Evolutionary conservation across 2,329 filamentous ascomycete genomes (phyloP).

Genomic region (Ascochyta pisi): DNA sequence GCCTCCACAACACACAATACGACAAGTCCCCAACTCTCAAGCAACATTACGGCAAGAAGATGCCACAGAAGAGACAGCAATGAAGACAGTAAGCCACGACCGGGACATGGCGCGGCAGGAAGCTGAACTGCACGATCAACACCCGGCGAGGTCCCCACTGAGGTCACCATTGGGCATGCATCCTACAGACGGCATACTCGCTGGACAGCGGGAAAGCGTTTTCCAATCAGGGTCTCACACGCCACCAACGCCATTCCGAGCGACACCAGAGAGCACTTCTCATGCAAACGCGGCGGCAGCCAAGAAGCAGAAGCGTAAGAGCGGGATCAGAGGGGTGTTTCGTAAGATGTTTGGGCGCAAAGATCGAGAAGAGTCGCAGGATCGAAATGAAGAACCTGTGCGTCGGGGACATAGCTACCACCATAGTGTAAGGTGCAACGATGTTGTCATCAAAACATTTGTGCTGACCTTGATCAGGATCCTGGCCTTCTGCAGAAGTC

Average conservation of each 20-base stretch:
- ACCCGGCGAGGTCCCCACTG: constrained; percentile 15
- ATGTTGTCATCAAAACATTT: not conserved
- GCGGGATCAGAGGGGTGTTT: constrained; percentile 46
- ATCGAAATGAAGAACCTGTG: constrained; percentile 29
- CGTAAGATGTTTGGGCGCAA: constrained; percentile 49
- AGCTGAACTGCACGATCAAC: constrained; percentile 24
- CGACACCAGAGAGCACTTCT: constrained; percentile 37
- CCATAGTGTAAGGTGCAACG: constrained; percentile 39
- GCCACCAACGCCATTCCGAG: constrained; percentile 39
- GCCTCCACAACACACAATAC: constrained; percentile 22
- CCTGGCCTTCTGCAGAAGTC: constrained; percentile 33
- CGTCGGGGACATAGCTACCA: constrained; percentile 44
- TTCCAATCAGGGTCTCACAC: constrained; percentile 31
- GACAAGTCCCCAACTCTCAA: constrained; percentile 14
- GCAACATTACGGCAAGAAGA: constrained; percentile 17
- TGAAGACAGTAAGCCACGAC: constrained; percentile 14
- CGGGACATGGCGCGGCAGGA: constrained; percentile 15
- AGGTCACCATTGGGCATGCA: constrained; percentile 32
- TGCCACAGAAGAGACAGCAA: constrained; percentile 9
- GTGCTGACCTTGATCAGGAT: constrained; percentile 32
- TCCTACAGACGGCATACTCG: constrained; percentile 24
- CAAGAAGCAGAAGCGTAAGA: constrained; percentile 46
- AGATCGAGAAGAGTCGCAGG: constrained; percentile 34
- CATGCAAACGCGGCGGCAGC: constrained; percentile 22
- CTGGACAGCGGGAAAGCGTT: constrained; percentile 35